Conservation (phyloP, 176 grass and related monocot genomes). For the Zoysia japonica region DNA sequence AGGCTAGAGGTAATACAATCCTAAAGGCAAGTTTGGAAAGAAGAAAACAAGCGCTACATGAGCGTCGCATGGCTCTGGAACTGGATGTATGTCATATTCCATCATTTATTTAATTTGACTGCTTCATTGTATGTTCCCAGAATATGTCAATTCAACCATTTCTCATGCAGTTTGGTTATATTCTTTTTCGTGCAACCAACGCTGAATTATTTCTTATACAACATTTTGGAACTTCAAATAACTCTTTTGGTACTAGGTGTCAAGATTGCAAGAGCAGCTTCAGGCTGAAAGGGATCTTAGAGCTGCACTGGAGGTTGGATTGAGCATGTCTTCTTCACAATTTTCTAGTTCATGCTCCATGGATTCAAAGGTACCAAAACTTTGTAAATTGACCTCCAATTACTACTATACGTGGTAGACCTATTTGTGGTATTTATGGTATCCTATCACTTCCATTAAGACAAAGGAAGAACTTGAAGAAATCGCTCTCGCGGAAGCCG, state of each 20-base stretch:
- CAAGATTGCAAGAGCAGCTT: constrained; percentile 96
- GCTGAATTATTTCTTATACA: not conserved
- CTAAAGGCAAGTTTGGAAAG: constrained; percentile 98
- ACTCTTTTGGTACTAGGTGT: constrained; percentile 65
- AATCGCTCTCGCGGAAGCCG: constrained; percentile 87
- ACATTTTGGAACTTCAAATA: not conserved
- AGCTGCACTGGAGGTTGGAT: constrained; percentile 95
- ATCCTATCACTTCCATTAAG: constrained; percentile 41
- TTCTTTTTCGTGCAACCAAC: not conserved
- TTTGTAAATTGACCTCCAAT: not conserved
- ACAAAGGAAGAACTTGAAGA: constrained; percentile 91
- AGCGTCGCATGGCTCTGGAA: constrained; percentile 90
- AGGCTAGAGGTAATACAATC: constrained; percentile 99
- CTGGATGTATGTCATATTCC: constrained; percentile 82
- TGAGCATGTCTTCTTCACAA: constrained; percentile 94
- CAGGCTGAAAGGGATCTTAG: constrained; percentile 96
- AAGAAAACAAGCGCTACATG: constrained; percentile 98
- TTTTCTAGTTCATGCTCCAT: constrained; percentile 69
- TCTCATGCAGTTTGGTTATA: not conserved
- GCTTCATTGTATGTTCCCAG: constrained; percentile 19
- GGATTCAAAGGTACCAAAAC: constrained; percentile 82
- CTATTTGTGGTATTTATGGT: constrained; percentile 33
- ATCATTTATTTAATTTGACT: constrained; percentile 30
- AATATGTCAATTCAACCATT: constrained; percentile 28
- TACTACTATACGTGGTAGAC: not conserved